A percentile compares a stretch with the other conserved stretches of the same genome.
Conservation (phyloP, 345 rosid genomes). For the thale cress (Arabidopsis thaliana) region DNA sequence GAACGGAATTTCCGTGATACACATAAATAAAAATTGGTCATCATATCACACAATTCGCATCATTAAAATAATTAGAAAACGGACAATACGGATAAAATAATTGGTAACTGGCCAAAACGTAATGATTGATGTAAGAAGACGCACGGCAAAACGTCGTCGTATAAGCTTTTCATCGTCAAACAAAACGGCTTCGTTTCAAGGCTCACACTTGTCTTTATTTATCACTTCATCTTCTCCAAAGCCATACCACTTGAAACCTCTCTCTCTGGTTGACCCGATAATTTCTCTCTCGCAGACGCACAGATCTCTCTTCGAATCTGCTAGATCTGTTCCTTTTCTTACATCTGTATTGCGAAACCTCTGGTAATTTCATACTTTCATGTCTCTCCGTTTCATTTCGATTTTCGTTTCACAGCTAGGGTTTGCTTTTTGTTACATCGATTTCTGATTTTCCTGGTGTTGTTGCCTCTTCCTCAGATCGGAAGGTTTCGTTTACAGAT, state of each 20-base stretch:
- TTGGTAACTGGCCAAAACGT: conserved; percentile 17
- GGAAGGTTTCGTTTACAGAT: conserved; percentile 35
- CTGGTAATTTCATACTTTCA: conserved; percentile 14
- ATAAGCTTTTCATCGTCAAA: background rate
- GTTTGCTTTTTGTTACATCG: conserved; percentile 3
- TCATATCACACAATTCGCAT: conserved; percentile 1
- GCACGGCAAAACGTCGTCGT: conserved; percentile 35
- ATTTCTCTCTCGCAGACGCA: conserved; percentile 27
- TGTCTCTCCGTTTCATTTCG: background rate
- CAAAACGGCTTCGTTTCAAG: conserved; percentile 11
- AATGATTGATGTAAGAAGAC: conserved; percentile 34
- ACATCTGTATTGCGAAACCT: conserved; percentile 35
- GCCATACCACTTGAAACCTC: conserved; percentile 6
- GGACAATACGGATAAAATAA: conserved; percentile 36
- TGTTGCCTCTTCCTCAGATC: conserved; percentile 17
- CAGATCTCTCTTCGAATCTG: conserved; percentile 34
- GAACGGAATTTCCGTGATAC: conserved; percentile 38
- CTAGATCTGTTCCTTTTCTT: conserved; percentile 40
- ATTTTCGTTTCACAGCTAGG: conserved; percentile 8
- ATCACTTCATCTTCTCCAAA: conserved; percentile 28
- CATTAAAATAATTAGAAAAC: background rate
- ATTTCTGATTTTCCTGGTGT: background rate
- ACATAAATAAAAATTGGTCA: conserved; percentile 23
- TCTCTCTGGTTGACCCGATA: conserved; percentile 35
- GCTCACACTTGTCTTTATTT: conserved; percentile 33